phyloP scores from a whole-genome alignment of 2,329 filamentous ascomycete genomes.

The Phaeophleospora eucalypticola region DNA sequence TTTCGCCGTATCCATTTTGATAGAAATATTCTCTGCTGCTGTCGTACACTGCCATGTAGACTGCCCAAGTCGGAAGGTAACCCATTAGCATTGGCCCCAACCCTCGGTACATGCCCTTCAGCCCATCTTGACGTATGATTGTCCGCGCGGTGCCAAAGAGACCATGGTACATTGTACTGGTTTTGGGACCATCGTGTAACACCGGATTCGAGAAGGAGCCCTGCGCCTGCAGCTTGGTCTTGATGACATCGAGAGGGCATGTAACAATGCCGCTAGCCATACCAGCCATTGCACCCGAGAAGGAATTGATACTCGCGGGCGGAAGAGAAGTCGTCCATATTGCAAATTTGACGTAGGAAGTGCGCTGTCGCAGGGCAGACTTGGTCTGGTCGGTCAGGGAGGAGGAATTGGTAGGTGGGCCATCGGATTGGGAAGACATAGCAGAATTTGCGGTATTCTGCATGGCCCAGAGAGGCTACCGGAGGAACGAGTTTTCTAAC shows the following conservation, averaged over 20 bases:
- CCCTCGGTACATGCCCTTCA: conserved; percentile 88
- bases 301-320: conserved; percentile 64
- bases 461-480: conserved; percentile 30
- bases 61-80: conserved; percentile 95
- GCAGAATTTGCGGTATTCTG: conserved; percentile 28
- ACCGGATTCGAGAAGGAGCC: conserved; percentile 64
- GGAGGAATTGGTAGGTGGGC: conserved; percentile 17
- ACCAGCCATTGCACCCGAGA: conserved; percentile 83
- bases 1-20: conserved; percentile 43
- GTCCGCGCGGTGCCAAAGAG: conserved; percentile 78
- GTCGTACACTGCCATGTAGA: conserved; percentile 96
- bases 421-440: conserved; percentile 28
- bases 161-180: conserved; percentile 69
- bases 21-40: conserved; percentile 73
- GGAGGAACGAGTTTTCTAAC: conserved; percentile 14
- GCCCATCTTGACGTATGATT: conserved; percentile 83
- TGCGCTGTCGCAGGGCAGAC: conserved; percentile 18
- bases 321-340: conserved; percentile 47
- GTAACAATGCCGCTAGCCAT: conserved; percentile 92
- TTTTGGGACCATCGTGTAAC: conserved; percentile 33
- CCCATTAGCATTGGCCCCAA: conserved; percentile 91
- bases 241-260: conserved; percentile 97
- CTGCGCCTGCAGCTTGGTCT: conserved; percentile 95
- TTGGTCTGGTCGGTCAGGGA: conserved; percentile 10
- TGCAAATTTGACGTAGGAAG: conserved; percentile 35